A percentile compares a stretch with the other conserved stretches of the same genome.
These are phyloP conservation scores for Crucibulum parvulum DNA, from an alignment of 1,284 basidiomycete species.

Conservation along the genomic window DNA sequence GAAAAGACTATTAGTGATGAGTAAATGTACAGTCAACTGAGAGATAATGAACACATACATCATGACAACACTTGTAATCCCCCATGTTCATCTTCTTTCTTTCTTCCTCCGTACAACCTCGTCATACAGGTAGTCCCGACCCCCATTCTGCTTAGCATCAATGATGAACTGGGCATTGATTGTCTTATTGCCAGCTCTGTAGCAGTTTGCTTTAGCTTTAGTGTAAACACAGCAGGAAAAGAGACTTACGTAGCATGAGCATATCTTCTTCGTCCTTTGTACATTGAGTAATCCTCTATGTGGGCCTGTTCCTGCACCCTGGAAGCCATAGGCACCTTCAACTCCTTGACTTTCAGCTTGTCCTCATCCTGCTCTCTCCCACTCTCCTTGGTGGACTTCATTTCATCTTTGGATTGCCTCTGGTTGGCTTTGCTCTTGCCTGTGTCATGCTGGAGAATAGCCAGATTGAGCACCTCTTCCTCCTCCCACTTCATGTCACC, in stretches of 20 bases:
- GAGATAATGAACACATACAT: slow-evolving; percentile 66
- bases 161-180: slow-evolving; percentile 76
- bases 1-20: slow-evolving; percentile 1
- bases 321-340: slow-evolving; percentile 24
- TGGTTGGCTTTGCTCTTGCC: too few relatives aligned
- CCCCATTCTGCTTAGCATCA: slow-evolving; percentile 69
- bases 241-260: slow-evolving; percentile 28
- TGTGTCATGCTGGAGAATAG: too few relatives aligned
- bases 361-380: not conserved
- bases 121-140: slow-evolving; percentile 73
- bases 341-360: slow-evolving; percentile 14
- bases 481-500: too few relatives aligned
- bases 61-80: slow-evolving; percentile 87
- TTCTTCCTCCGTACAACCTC: slow-evolving; percentile 78
- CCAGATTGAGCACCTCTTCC: too few relatives aligned
- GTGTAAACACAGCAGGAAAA: not conserved
- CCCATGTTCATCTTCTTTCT: slow-evolving; percentile 73
- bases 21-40: too few relatives aligned
- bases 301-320: slow-evolving; percentile 21
- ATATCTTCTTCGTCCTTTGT: slow-evolving; percentile 59
- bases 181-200: slow-evolving; percentile 30
- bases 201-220: too few relatives aligned
- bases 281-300: slow-evolving; percentile 50
- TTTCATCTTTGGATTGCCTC: too few relatives aligned
- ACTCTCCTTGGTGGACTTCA: not conserved